Percentiles rank a stretch among this genome's conserved stretches.
phyloP scores from a whole-genome alignment of 1,139 yeast genomes.

The Meyerozyma carpophila region DNA sequence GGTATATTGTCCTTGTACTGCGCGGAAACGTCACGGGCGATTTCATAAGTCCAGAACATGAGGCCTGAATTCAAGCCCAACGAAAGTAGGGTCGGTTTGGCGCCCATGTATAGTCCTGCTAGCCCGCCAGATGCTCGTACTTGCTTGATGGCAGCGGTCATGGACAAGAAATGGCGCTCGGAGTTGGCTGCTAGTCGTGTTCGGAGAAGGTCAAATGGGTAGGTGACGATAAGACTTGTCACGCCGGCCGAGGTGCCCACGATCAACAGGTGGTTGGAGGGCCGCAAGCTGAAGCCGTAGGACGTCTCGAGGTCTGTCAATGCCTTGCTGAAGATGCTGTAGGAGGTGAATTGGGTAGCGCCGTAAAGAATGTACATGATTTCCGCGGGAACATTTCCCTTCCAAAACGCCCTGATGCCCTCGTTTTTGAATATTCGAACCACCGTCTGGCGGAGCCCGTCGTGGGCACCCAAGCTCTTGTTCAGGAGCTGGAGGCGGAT shows the following conservation, averaged over 20 bases:
- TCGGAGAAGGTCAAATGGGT: conserved; percentile 83
- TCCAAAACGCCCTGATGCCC: conserved; percentile 65
- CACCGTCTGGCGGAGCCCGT: conserved; percentile 9
- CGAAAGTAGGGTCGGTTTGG: conserved; percentile 56
- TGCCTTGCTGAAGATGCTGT: conserved; percentile 46
- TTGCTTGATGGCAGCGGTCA: conserved; percentile 33
- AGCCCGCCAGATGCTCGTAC: conserved; percentile 49
- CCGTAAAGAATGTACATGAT: conserved; percentile 81
- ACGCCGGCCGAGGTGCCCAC: conserved; percentile 80
- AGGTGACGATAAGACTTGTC: conserved; percentile 65
- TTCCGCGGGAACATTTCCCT: conserved; percentile 93
- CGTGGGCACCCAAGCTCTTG: conserved; percentile 12
- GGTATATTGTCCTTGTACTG: conserved; percentile 26
- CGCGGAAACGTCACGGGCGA: conserved; percentile 28
- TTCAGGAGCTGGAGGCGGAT: conserved; percentile 70
- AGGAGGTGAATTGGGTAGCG: conserved; percentile 75
- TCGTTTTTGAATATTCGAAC: conserved; percentile 25
- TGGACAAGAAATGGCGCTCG: conserved; percentile 37
- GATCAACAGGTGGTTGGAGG: conserved; percentile 46
- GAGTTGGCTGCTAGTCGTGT: conserved; percentile 73
- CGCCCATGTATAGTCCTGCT: conserved; percentile 58
- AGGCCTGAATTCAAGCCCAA: conserved; percentile 64
- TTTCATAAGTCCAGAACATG: conserved; percentile 64
- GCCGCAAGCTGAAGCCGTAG: conserved; percentile 20
- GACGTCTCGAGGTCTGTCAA: conserved; percentile 26